Evolutionary conservation across 116 monocot species (phyloP).

Genomic region (Iris pallida): DNA sequence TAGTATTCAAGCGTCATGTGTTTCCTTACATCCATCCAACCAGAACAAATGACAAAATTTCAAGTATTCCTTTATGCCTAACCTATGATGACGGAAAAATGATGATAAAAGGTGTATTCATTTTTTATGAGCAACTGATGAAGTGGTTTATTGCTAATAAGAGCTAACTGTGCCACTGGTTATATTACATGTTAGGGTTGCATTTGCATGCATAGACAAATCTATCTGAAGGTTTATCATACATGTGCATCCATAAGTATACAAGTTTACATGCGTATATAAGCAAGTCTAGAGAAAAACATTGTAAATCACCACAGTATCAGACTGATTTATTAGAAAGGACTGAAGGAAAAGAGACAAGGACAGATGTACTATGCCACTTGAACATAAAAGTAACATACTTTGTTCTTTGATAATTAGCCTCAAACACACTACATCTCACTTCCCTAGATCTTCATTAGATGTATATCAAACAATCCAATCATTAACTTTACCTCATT

Average conservation of each 20-base stretch:
- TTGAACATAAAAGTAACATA: background rate
- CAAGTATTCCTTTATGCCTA: no score
- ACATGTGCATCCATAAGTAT: background rate
- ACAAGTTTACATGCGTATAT: background rate
- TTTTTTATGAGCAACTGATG: no score
- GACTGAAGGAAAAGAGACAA: background rate
- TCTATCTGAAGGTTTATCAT: background rate
- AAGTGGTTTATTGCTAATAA: no score
- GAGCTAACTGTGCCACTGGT: no score
- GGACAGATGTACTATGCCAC: background rate
- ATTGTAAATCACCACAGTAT: no score
- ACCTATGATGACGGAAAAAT: no score
- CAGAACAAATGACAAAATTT: no score
- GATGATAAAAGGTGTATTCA: no score
- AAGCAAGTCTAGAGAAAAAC: background rate
- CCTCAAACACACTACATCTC: background rate
- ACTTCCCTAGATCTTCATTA: slow-evolving; percentile 3
- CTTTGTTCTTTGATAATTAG: background rate
- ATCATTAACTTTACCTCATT: background rate
- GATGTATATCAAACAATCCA: background rate
- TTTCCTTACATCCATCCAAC: no score
- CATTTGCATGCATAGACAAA: background rate
- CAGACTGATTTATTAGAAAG: no score
- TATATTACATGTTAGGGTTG: no score
- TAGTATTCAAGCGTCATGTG: no score